Evolutionary conservation across 2,329 filamentous ascomycete genomes (phyloP), one percentile per base, ranked within the genome.

Genomic region (Geosmithia putterillii): DNA sequence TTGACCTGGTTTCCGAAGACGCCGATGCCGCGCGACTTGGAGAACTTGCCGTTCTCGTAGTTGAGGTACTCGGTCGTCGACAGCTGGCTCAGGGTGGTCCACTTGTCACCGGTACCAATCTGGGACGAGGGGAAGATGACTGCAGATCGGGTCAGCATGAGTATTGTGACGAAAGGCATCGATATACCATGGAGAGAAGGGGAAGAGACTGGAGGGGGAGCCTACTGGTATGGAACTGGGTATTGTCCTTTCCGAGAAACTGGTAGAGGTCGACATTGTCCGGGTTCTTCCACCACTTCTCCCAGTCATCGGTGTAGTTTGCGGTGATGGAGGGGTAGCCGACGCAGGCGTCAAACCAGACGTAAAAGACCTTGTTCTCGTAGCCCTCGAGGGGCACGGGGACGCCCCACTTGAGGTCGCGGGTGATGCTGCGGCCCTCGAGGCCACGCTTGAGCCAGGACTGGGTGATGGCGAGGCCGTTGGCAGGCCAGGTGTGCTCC

Each of bases 291-390:
- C 89, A 95, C 89, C 89, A 95, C 57, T 86, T 75, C 67, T 94
- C 81, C 89, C 89, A 95, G 48, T 94, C 73, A 44, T 76, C 70
- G 5, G 88, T 95, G 61, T 94, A 94, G 53, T 79, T 88, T 50
- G 86, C 86, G 2, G 89, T 95, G 52, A 95, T 95, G 2, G 87
- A 94, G n/a, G 88, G 81, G 59, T 95, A 95, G 18, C 89, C 89
- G 55, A 95, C 92, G 62, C 86, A 92, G 44, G 86, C 86, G 59
- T 94, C 86, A 58, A 95, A 87, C 87, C 83, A 86, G 47, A 95
- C 88, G 57, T 95, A 95, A 51, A 95, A 79, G 48, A 95, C 90
- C 69, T 79, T 79, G 50, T 69, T 65, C 38, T 66, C 65, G 51
- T 75, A 79, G 21, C 70, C 72, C 44, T 71, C 69, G 40, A 57